These are phyloP conservation scores for Pneumocystis wakefieldiae DNA, from an alignment of 1,139 yeast species.

Conservation along the genomic window DNA sequence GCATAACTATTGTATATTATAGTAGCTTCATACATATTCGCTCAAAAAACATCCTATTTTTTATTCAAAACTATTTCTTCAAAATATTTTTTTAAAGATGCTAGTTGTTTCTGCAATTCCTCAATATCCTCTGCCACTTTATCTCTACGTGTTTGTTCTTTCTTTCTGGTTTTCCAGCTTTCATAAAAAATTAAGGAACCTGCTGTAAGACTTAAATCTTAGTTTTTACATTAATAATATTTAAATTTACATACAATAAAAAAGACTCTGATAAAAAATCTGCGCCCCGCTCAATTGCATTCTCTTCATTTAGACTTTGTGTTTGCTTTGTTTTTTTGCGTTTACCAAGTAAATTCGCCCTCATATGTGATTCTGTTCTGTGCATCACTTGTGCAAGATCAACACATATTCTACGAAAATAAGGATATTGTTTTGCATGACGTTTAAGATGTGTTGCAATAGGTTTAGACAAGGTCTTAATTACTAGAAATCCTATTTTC, in stretches of 20 bases:
- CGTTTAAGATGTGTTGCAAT: slow-evolving; percentile 56
- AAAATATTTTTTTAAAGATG: neutral
- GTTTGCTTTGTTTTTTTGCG: slow-evolving; percentile 28
- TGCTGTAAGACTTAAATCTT: neutral
- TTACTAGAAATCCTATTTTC: slow-evolving; percentile 57
- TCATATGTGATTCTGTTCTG: slow-evolving; percentile 45
- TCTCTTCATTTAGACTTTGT: slow-evolving; percentile 69
- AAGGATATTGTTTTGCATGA: slow-evolving; percentile 63
- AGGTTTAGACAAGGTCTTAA: slow-evolving; percentile 71
- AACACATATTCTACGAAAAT: slow-evolving; percentile 49
- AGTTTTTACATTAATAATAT: neutral
- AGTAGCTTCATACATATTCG: no score
- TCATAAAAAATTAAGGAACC: neutral
- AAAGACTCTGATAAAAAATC: slow-evolving; percentile 62
- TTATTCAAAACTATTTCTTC: neutral
- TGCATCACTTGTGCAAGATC: slow-evolving; percentile 62
- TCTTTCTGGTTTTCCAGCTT: neutral
- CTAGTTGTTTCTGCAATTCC: neutral
- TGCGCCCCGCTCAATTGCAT: slow-evolving; percentile 76
- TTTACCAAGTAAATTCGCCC: slow-evolving; percentile 52
- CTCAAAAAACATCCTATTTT: neutral
- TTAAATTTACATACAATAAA: slow-evolving; percentile 32
- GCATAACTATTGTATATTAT: neutral
- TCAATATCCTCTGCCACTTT: neutral
- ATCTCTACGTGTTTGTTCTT: neutral